Evolutionary conservation across 106 monocot genomes (phyloP).

Genomic region (Dioscorea alata): DNA sequence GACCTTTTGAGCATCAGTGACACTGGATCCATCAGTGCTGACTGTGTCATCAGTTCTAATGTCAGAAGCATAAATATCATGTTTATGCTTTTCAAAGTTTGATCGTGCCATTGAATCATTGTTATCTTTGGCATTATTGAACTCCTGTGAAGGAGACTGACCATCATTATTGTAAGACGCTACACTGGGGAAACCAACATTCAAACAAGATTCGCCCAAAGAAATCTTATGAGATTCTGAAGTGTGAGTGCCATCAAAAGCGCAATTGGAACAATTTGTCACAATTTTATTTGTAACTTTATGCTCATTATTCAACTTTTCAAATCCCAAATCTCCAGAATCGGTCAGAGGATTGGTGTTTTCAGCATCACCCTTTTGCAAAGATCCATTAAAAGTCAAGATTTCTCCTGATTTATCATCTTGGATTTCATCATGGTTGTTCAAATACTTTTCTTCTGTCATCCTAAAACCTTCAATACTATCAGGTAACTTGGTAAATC

Average conservation of each 20-base stretch:
- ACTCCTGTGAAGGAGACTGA: too few relatives aligned
- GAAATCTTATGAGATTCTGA: background rate
- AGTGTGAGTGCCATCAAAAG: slow-evolving; percentile 5
- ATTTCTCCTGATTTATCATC: background rate
- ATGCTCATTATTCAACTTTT: slow-evolving; percentile 4
- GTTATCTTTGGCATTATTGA: too few relatives aligned
- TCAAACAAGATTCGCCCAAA: background rate
- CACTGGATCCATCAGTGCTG: too few relatives aligned
- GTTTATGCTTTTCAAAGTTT: too few relatives aligned
- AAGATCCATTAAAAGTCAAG: slow-evolving; percentile 2
- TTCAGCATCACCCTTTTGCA: background rate
- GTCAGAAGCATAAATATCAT: too few relatives aligned
- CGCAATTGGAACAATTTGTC: background rate
- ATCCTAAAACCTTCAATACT: background rate
- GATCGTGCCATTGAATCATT: too few relatives aligned
- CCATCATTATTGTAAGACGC: background rate
- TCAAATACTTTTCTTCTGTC: background rate
- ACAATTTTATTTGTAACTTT: slow-evolving; percentile 5
- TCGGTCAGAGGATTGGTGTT: background rate
- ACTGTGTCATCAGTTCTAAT: too few relatives aligned
- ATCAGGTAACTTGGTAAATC: background rate
- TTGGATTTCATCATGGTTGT: slow-evolving; percentile 1
- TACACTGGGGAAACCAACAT: background rate
- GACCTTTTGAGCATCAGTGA: too few relatives aligned
- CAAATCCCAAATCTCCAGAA: background rate